Percentiles rank a stretch among this genome's conserved stretches.
These are phyloP conservation scores for Curvularia eragrostidis DNA, from an alignment of 2,329 filamentous ascomycete species.

Conservation along the genomic window DNA sequence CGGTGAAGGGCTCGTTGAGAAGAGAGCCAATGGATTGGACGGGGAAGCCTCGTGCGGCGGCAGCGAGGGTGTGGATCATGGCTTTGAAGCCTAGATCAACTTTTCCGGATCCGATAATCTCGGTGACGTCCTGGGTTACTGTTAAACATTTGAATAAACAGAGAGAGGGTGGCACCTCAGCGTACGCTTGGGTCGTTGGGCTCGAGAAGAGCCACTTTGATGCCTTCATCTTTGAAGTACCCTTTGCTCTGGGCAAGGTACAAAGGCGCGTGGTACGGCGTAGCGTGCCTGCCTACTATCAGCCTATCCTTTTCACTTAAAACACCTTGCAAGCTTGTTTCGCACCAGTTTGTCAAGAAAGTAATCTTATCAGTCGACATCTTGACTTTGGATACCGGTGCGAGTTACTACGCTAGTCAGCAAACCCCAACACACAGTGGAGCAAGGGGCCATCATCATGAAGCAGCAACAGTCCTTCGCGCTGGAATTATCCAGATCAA, in stretches of 20 bases:
- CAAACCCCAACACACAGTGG: conserved; percentile 36
- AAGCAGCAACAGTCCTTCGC: conserved; percentile 81
- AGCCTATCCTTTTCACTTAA: conserved; percentile 11
- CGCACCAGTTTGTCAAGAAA: conserved; percentile 82
- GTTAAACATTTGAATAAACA: neutral
- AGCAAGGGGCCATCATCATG: conserved; percentile 47
- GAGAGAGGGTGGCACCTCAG: neutral
- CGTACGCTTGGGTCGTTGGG: conserved; percentile 76
- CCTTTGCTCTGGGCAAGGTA: conserved; percentile 79
- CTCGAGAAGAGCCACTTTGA: conserved; percentile 78
- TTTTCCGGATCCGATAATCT: conserved; percentile 78
- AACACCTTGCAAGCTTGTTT: neutral
- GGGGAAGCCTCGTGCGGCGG: conserved; percentile 77
- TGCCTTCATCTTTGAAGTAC: conserved; percentile 75
- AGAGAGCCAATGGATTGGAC: conserved; percentile 75
- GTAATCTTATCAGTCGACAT: conserved; percentile 88
- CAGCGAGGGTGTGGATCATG: conserved; percentile 82
- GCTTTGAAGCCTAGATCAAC: conserved; percentile 82
- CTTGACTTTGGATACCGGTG: conserved; percentile 57
- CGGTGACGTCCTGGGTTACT: conserved; percentile 69
- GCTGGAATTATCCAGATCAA: conserved; percentile 89
- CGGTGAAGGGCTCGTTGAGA: conserved; percentile 80
- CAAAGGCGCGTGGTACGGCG: conserved; percentile 79
- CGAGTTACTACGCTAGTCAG: conserved; percentile 34
- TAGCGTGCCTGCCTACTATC: conserved; percentile 70